phyloP scores from a whole-genome alignment of 176 grass and related monocot genomes.

The Pontederia crassipes region DNA sequence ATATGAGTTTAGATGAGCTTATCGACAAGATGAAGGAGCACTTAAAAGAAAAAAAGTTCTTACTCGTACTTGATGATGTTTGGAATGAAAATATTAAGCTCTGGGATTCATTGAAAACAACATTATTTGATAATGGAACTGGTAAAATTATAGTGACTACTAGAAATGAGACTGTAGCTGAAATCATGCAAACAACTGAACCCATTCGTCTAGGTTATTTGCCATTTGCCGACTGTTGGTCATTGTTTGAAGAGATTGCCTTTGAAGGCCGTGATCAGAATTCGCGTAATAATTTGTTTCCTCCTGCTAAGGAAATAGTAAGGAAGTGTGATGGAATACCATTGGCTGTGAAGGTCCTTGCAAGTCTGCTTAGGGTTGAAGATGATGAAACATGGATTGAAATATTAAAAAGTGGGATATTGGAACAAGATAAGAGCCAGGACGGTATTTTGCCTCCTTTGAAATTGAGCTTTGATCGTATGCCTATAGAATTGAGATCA shows the following conservation, averaged over 20 bases:
- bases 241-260: too few species aligned
- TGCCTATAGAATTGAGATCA: constrained; percentile 2
- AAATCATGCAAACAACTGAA: too few species aligned
- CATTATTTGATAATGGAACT: constrained; percentile 5
- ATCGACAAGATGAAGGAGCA: not conserved
- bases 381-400: not conserved
- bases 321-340: not conserved
- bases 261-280: not conserved
- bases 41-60: not conserved
- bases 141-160: not conserved
- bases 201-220: too few species aligned
- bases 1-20: too few species aligned
- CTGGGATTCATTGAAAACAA: constrained; percentile 2
- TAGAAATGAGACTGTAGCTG: too few species aligned
- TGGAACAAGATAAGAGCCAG: not conserved
- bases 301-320: not conserved
- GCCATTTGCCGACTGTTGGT: too few species aligned
- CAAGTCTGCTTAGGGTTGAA: constrained; percentile 3
- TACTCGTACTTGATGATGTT: constrained; percentile 21
- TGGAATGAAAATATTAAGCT: not conserved
- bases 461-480: constrained; percentile 12
- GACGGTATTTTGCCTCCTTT: not conserved
- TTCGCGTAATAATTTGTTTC: constrained; percentile 2
- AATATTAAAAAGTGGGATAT: not conserved
- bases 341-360: constrained; percentile 17